Evolutionary conservation across 352 stramenopile genomes (phyloP), one percentile per base, ranked within the genome.

Genomic region (Stephanocyclus meneghinianus): DNA sequence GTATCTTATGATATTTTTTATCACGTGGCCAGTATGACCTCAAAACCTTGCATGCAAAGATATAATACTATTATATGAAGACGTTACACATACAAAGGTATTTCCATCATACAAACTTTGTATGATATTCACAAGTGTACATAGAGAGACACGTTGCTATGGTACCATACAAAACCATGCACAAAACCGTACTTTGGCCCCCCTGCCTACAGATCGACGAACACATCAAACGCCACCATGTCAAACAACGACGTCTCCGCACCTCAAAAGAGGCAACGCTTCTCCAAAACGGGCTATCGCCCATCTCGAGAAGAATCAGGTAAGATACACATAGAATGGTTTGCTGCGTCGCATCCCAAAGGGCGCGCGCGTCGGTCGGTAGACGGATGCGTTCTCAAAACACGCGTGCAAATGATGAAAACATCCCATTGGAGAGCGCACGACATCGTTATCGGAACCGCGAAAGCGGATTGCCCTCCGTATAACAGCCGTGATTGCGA

Each of bases 381-480:
- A 18, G 10, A 45, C 11, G 8, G 8, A 2, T 64, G 6, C 26
- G 13, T 15, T 47, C 4, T 44, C 26, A 15, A 0, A 6, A 15
- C 5, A 6, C 32, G n/a, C 7, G 75, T 71, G 69, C 75, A 71
- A 65, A 71, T 78, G 75, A 83, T 83, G 75, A 83, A 80, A 67
- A 37, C 30, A 55, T 65, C 35, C 9, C 13, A 15, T 37, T 71
- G 75, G 75, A 78, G 68, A 83, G 75, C 75, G 51, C 69, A 78
- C 74, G 75, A 56, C 68, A 71, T 37, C 71, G 67, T 78, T 71
- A 53, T 71, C 62, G 75, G 75, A 83, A 83, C 75, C 75, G 75
- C 68, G 75, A 78, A 40, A 83, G 75, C 75, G 75, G 75, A 83
- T 83, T 81, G 75, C 75, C 75, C 75, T 83, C 75, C 75, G 75